Evolutionary conservation across 176 grass and related monocot species (phyloP), one percentile per base, ranked within the genome.

Genomic region (Carex pumila): DNA sequence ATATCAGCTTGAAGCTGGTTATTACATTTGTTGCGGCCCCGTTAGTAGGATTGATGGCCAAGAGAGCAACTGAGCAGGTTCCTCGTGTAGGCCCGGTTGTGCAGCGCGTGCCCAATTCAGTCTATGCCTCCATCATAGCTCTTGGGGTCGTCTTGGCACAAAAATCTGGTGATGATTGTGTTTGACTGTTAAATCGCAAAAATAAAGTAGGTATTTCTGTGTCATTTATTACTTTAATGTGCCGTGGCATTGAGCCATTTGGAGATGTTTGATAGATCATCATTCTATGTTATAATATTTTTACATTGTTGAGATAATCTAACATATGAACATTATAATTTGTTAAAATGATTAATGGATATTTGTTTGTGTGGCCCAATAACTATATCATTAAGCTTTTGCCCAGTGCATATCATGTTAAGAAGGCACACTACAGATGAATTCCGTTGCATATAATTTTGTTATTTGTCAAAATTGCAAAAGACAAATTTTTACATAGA

Each of bases 1-100:
- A 75, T 77, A 91, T 97, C 80, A 98, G 92, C 82, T 12, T 84
- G 22, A 95, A 95, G 85, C 80, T 98, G 31, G 71, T 87, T n/a
- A 83, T 98, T 87, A 86, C 92, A 57, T 79, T 98, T 65, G 84
- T 98, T 0, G 89, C 79, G 7, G 91, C 92, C 54, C 92, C 95
- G 0, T 73, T 85, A 4, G 66, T 98, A 78, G 95, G 92, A n/a
- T 77, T 98, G 69, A 87, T 92, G 55, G 91, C 92, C 13, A 98
- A 95, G 79, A 90, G 85, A 53, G 95, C 95, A n/a, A 98, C 95
- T 3, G 92, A 98, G 65, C 89, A 88, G 4, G 95, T 95, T 37
- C 95, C 92, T 7, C 86, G 89, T 41, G 89, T 98, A 7, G 95
- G 92, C 32, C 91, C 85, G 81, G 85, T 95, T 74, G 90, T 98